These are phyloP conservation scores for Fusarium guadeloupense DNA, from an alignment of 2,329 filamentous ascomycete species.

Conservation along the genomic window DNA sequence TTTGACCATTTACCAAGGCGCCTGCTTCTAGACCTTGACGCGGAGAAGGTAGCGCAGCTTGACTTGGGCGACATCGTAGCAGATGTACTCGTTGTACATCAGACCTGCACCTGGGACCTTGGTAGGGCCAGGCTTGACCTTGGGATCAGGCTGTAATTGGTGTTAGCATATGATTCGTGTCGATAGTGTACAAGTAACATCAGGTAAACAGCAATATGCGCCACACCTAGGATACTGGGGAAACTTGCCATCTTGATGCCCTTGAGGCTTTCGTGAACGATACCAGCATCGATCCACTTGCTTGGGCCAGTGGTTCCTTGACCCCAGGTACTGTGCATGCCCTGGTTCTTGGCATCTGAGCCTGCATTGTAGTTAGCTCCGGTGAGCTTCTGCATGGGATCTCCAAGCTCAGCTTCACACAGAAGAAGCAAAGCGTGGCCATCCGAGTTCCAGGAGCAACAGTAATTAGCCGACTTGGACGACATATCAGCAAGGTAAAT, in stretches of 20 bases:
- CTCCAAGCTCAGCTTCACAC: slow-evolving; percentile 80
- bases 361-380: slow-evolving; percentile 69
- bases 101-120: slow-evolving; percentile 58
- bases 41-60: slow-evolving; percentile 75
- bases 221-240: not conserved
- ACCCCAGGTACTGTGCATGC: slow-evolving; percentile 75
- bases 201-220: not conserved
- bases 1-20: not conserved
- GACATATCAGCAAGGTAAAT: slow-evolving; percentile 89
- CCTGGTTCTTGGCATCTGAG: slow-evolving; percentile 66
- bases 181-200: not conserved
- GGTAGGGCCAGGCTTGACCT: slow-evolving; percentile 58
- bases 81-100: slow-evolving; percentile 78
- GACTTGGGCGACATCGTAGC: slow-evolving; percentile 75
- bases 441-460: slow-evolving; percentile 68
- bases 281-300: slow-evolving; percentile 79
- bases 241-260: slow-evolving; percentile 74
- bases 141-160: slow-evolving; percentile 58
- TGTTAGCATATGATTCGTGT: slow-evolving; percentile 1
- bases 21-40: slow-evolving; percentile 58
- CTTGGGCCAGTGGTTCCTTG: slow-evolving; percentile 70
- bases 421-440: slow-evolving; percentile 79
- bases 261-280: slow-evolving; percentile 69
- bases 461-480: slow-evolving; percentile 85
- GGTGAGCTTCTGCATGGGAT: slow-evolving; percentile 74